phyloP scores from a whole-genome alignment of 305 asterid species.

The Fraxinus nigra region DNA sequence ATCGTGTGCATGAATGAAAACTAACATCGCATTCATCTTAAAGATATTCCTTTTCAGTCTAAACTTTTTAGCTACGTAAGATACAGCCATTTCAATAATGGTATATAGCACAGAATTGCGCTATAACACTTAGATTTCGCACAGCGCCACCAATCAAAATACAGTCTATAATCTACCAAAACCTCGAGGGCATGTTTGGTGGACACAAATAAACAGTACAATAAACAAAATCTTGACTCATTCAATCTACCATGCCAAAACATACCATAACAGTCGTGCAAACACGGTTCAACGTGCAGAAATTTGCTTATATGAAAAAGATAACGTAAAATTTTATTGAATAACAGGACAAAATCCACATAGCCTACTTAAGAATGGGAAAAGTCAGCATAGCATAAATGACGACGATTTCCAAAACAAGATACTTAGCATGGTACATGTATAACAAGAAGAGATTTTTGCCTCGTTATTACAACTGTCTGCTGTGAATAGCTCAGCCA shows the following conservation, averaged over 20 bases:
- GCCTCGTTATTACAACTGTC: conserved; percentile 28
- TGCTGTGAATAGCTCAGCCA: conserved; percentile 42
- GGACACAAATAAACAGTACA: background rate
- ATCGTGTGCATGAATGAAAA: too few species aligned
- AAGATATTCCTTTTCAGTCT: background rate
- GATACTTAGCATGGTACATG: background rate
- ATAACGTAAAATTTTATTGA: background rate
- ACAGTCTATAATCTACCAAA: background rate
- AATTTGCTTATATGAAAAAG: background rate
- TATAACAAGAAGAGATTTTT: conserved; percentile 7
- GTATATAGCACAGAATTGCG: too few species aligned
- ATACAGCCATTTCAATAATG: too few species aligned
- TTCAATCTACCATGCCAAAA: background rate
- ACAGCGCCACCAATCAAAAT: background rate
- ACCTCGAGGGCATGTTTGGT: background rate
- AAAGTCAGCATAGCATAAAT: background rate
- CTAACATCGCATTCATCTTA: background rate
- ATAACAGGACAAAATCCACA: background rate
- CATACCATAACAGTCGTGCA: background rate
- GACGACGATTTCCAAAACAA: background rate
- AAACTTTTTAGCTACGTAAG: too few species aligned
- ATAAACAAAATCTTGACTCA: background rate
- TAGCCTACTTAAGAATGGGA: background rate
- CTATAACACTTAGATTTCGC: background rate
- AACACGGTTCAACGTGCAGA: background rate